A percentile compares a stretch with the other conserved stretches of the same genome.
These are phyloP conservation scores for Glarea lozoyensis DNA, from an alignment of 495 filamentous ascomycete genomes.

Conservation along the genomic window DNA sequence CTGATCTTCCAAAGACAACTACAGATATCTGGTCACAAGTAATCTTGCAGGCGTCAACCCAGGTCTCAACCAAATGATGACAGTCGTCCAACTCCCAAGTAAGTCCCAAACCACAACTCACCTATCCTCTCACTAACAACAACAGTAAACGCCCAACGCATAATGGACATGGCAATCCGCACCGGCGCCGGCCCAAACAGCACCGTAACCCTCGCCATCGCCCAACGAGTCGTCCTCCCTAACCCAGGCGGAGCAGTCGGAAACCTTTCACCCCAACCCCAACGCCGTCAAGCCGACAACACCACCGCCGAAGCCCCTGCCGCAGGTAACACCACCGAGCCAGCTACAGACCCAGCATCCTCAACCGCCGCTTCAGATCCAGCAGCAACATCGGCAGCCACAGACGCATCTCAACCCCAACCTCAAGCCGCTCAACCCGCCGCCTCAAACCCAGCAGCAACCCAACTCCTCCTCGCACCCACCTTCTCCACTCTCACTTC, in stretches of 20 bases:
- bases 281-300: conserved; percentile 4
- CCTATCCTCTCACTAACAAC: not conserved
- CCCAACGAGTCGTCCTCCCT: conserved; percentile 15
- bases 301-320: not conserved
- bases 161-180: conserved; percentile 16
- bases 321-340: not conserved
- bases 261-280: conserved; percentile 5
- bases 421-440: not conserved
- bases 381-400: not conserved
- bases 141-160: conserved; percentile 17
- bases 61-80: conserved; percentile 19
- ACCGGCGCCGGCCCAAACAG: conserved; percentile 15
- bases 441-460: conserved; percentile 12
- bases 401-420: not conserved
- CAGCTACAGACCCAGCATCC: not conserved
- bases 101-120: conserved; percentile 4
- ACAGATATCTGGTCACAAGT: conserved; percentile 19
- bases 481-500: conserved; percentile 22
- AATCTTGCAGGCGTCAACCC: conserved; percentile 18
- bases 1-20: conserved; percentile 15
- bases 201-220: conserved; percentile 13
- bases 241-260: conserved; percentile 21
- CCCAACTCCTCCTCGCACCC: conserved; percentile 20
- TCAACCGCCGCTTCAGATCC: conserved; percentile 1
- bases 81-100: conserved; percentile 23